Evolutionary conservation across 2,329 filamentous ascomycete genomes (phyloP).

Genomic region (Lecanicillium sp.): DNA sequence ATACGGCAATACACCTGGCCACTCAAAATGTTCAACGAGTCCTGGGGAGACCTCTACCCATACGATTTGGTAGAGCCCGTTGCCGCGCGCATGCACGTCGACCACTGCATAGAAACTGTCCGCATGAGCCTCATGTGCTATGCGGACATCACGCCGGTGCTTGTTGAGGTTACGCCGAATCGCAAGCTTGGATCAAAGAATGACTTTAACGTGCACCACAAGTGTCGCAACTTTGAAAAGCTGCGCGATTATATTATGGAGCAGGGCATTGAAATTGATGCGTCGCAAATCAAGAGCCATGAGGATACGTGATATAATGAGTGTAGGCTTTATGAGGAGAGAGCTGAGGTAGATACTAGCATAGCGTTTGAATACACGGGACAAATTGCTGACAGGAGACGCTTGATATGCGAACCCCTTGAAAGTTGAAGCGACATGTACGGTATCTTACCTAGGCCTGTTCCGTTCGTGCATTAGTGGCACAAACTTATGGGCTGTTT

Average conservation of each 20-base stretch:
- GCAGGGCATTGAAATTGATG: background rate
- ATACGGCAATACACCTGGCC: slow-evolving; percentile 8
- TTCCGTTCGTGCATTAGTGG: too few relatives aligned
- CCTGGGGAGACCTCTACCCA: background rate
- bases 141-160: slow-evolving; percentile 8
- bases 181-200: background rate
- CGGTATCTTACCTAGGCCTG: too few relatives aligned
- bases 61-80: slow-evolving; percentile 2
- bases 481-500: too few relatives aligned
- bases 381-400: too few relatives aligned
- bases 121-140: slow-evolving; percentile 9
- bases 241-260: slow-evolving; percentile 1
- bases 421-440: too few relatives aligned
- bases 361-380: too few relatives aligned
- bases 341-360: too few relatives aligned
- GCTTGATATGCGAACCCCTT: too few relatives aligned
- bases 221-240: slow-evolving; percentile 6
- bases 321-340: too few relatives aligned
- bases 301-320: too few relatives aligned
- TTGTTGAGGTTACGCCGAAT: background rate
- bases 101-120: slow-evolving; percentile 9
- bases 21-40: background rate
- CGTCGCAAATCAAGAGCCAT: too few relatives aligned
- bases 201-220: slow-evolving; percentile 5
- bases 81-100: slow-evolving; percentile 7